Conservation (phyloP, 129 eudicot species). For the Kitagawia praeruptora region DNA sequence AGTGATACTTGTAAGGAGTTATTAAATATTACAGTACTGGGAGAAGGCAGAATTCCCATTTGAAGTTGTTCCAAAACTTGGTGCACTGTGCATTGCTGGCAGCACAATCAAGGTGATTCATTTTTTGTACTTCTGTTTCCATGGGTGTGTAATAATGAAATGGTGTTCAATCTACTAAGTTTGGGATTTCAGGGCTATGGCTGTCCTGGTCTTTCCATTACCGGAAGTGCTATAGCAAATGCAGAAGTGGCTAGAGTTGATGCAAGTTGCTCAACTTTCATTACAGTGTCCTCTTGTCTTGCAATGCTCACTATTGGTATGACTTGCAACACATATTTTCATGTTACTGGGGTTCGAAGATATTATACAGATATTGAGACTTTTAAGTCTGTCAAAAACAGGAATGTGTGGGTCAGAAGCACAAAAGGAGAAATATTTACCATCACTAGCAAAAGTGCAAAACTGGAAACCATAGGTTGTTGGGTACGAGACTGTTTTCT, state of each 20-base stretch:
- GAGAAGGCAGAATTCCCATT: slow-evolving; percentile 99
- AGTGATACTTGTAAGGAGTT: slow-evolving; percentile 20
- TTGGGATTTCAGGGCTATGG: slow-evolving; percentile 69
- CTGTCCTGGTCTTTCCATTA: slow-evolving; percentile 85
- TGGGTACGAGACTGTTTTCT: slow-evolving; percentile 52
- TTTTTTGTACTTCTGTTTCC: neutral
- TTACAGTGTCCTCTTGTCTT: slow-evolving; percentile 86
- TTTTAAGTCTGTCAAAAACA: slow-evolving; percentile 31
- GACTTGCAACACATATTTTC: slow-evolving; percentile 7
- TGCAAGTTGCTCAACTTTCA: slow-evolving; percentile 92
- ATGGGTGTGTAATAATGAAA: neutral
- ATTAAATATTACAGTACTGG: slow-evolving; percentile 60
- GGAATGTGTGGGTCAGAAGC: slow-evolving; percentile 77
- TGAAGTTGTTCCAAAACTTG: slow-evolving; percentile 77
- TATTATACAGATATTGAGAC: neutral
- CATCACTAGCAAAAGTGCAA: slow-evolving; percentile 77
- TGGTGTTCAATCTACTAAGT: neutral
- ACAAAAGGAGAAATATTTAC: slow-evolving; percentile 78
- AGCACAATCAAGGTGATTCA: slow-evolving; percentile 82
- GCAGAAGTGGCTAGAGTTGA: slow-evolving; percentile 98
- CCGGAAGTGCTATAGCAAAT: slow-evolving; percentile 71
- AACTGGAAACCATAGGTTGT: slow-evolving; percentile 64
- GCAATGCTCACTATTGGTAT: slow-evolving; percentile 96
- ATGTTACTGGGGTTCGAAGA: neutral
- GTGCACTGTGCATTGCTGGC: slow-evolving; percentile 74